Evolutionary conservation across 495 filamentous ascomycete species (phyloP).

Genomic region (Usnea hakonensis): DNA sequence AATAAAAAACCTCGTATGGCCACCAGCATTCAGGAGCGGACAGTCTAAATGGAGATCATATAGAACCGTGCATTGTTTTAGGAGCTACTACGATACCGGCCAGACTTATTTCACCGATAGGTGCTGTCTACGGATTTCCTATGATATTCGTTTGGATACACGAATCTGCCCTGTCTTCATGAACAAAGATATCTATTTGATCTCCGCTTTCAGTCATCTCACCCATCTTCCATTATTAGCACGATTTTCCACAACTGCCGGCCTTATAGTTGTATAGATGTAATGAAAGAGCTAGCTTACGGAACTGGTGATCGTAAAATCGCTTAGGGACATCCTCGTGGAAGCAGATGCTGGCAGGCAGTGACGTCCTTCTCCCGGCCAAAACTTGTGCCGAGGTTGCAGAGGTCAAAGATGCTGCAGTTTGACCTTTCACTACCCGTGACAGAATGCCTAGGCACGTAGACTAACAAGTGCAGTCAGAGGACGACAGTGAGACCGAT

Average conservation of each 20-base stretch:
- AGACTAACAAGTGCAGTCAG: background rate
- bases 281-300: background rate
- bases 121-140: background rate
- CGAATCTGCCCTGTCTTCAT: background rate
- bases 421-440: background rate
- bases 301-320: background rate
- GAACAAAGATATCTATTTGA: background rate
- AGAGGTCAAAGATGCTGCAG: background rate
- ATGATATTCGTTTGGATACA: too few species aligned
- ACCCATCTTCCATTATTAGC: background rate
- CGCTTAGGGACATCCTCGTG: background rate
- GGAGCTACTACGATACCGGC: background rate
- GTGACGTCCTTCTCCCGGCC: background rate
- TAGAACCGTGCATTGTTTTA: background rate
- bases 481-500: background rate
- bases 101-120: background rate
- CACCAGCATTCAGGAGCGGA: background rate
- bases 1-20: background rate
- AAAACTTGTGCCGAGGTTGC: background rate
- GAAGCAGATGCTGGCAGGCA: background rate
- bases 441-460: background rate
- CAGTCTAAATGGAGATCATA: background rate
- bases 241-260: background rate
- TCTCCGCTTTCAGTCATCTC: background rate
- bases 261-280: background rate